Base-by-base conservation (phyloP, 2,329 filamentous ascomycete species). In the Byssoonygena ceratinophila region DNA sequence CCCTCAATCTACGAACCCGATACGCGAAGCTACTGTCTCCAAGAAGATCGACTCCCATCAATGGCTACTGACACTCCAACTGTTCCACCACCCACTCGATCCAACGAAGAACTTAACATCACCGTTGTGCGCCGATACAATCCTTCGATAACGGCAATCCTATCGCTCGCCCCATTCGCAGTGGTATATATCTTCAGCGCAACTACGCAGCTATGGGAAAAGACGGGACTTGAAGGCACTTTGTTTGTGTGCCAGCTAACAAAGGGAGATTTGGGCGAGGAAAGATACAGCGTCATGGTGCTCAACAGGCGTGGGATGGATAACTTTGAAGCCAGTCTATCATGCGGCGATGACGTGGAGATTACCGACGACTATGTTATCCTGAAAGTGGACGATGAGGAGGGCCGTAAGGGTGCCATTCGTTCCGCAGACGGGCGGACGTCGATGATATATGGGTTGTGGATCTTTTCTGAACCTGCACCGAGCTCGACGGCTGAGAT, bases 21-120 rank as follows among this genome's bases (percentile, higher is more conserved):
- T 65, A 76, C 75, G 18, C 74, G 45, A 44, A 41, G 20, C 20
- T 46, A 74, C 29, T 68, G 72, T 23, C 3, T 41, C n/a, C 27
- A 40, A 41, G 37, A 11, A n/a, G 34, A 14, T 8, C 37, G 18
- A 32, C 39, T 25, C 16, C 36, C 20, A 5, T 23, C 22, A 27
- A 50, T 39, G 47, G 27, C 25, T 39, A 66, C 47, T 11, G 20
- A 16, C n/a, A 7, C 39, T 4, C 47, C n/a, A 68, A 25, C 73
- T 22, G 27, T n/a, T 25, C 20, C 74, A 39, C 73, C 74, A 51
- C 66, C 71, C 32, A 58, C 61, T 5, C 83, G 86, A 58, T 83
- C 84, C 57, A 92, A 90, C 68, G 85, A 84, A 52, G 84, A 94
- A 59, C 82, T 97, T 63, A 97, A 97, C 73, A 77, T 94, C 59